Percentiles rank a stretch among this genome's conserved stretches.
Conservation (phyloP, 495 filamentous ascomycete genomes). For the Hypoxylon fragiforme region DNA sequence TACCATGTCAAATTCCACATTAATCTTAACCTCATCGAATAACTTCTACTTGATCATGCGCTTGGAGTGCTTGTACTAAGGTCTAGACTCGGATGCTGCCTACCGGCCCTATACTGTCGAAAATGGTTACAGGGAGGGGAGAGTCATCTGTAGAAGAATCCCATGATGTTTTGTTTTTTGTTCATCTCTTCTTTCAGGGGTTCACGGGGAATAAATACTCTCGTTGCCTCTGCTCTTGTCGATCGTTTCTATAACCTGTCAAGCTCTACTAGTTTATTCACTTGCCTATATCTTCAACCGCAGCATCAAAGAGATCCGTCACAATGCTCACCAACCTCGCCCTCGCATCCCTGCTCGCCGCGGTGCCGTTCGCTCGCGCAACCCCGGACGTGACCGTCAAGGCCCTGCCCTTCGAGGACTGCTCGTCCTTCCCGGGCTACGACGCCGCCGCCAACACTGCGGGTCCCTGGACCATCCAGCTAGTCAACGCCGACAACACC, state of each 20-base stretch:
- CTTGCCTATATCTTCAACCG: not conserved
- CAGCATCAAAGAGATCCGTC: not conserved
- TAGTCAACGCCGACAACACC: slow-evolving; percentile 32
- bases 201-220: slow-evolving; percentile 11
- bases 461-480: slow-evolving; percentile 35
- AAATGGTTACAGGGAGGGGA: not conserved
- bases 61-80: not conserved
- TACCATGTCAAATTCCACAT: not conserved
- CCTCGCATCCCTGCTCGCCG: slow-evolving; percentile 24
- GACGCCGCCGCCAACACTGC: slow-evolving; percentile 35
- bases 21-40: slow-evolving; percentile 23
- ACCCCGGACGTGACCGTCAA: slow-evolving; percentile 33
- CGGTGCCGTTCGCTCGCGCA: slow-evolving; percentile 25
- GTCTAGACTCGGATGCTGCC: slow-evolving; percentile 12
- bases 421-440: slow-evolving; percentile 37
- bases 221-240: not conserved
- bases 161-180: not conserved
- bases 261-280: not conserved
- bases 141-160: not conserved
- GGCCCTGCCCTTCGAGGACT: slow-evolving; percentile 25
- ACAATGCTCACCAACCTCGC: slow-evolving; percentile 25
- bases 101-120: too few relatives aligned
- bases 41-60: slow-evolving; percentile 16
- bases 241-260: not conserved
- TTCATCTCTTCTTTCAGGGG: slow-evolving; percentile 15